Evolutionary conservation across 1,284 basidiomycete genomes (phyloP).

Genomic region (Ceratobasidium theobromae): DNA sequence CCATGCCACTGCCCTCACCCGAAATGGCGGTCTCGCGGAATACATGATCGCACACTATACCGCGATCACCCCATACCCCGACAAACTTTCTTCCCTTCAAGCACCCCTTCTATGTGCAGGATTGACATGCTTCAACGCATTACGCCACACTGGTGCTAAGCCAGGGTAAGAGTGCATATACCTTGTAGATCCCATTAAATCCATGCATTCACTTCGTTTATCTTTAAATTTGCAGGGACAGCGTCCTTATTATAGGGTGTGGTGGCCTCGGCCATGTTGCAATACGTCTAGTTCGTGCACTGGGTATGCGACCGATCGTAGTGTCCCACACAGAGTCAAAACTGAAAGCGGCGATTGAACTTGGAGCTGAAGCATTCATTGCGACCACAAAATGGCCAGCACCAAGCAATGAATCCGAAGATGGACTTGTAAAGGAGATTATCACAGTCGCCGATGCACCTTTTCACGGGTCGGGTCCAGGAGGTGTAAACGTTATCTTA

Average conservation of each 20-base stretch:
- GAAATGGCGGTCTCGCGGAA: conserved; percentile 24
- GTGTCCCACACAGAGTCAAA: conserved; percentile 20
- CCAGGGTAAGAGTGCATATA: conserved; percentile 23
- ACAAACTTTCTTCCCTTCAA: conserved; percentile 4
- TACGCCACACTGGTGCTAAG: conserved; percentile 15
- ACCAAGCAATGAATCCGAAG: background rate
- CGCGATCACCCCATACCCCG: conserved; percentile 15
- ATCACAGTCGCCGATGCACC: conserved; percentile 6
- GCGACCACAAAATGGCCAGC: background rate
- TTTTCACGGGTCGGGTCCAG: conserved; percentile 3
- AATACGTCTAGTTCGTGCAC: conserved; percentile 7
- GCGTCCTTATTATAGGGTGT: conserved; percentile 20
- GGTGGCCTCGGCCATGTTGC: conserved; percentile 20
- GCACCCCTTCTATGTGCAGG: conserved; percentile 25
- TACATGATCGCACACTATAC: conserved; percentile 8
- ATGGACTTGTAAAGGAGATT: background rate
- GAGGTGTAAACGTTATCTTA: conserved; percentile 12
- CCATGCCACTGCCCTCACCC: conserved; percentile 26
- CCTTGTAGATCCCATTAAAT: background rate
- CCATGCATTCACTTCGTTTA: background rate
- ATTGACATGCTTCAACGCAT: conserved; percentile 21
- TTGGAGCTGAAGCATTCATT: conserved; percentile 22
- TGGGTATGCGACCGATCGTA: conserved; percentile 24
- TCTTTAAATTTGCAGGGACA: background rate
- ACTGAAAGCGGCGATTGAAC: background rate